These are phyloP conservation scores for Phytophthora fragariaefolia DNA, from an alignment of 352 stramenopile species.

Conservation along the genomic window DNA sequence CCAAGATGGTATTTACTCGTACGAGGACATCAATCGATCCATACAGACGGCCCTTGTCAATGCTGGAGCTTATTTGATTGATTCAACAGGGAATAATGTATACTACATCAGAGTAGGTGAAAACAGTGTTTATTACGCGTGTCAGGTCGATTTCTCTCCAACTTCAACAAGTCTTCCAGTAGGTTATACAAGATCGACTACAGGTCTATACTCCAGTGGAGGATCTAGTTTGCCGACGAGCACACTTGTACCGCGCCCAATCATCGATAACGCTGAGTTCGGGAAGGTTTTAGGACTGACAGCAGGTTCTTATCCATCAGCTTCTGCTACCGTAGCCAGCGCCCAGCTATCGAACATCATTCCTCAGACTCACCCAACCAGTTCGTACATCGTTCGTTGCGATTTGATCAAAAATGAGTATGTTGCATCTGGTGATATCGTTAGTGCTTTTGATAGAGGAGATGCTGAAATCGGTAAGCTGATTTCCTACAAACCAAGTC, in stretches of 20 bases:
- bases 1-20: constrained; percentile 7
- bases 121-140: constrained; percentile 21
- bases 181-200: constrained; percentile 15
- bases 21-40: constrained; percentile 8
- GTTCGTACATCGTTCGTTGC: constrained; percentile 30
- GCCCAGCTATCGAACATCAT: constrained; percentile 19
- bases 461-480: constrained; percentile 13
- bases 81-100: constrained; percentile 16
- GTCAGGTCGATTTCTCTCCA: constrained; percentile 12
- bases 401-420: constrained; percentile 33
- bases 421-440: constrained; percentile 11
- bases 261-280: constrained; percentile 26
- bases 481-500: constrained; percentile 25
- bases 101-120: constrained; percentile 18
- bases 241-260: constrained; percentile 17
- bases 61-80: constrained; percentile 20
- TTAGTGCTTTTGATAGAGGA: constrained; percentile 13
- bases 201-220: constrained; percentile 18
- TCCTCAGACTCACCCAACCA: constrained; percentile 18
- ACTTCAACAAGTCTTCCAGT: constrained; percentile 13
- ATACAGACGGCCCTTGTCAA: constrained; percentile 17
- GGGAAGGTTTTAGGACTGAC: constrained; percentile 22
- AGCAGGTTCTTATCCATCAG: constrained; percentile 17
- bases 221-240: constrained; percentile 22
- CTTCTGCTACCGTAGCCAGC: constrained; percentile 8